Conservation (phyloP, 1,139 yeast species). For the Hansenula lynferdii region DNA sequence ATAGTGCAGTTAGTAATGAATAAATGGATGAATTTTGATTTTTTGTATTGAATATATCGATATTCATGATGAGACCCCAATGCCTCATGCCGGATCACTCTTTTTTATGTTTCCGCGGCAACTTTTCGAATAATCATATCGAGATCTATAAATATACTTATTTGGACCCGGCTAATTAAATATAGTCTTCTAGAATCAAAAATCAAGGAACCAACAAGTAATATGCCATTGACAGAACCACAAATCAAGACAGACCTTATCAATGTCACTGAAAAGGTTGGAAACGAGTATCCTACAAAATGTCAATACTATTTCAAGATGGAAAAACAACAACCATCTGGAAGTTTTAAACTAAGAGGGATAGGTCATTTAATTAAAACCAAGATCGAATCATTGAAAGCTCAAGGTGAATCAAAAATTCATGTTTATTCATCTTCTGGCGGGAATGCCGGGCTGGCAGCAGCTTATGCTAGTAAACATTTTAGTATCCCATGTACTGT, state of each 20-base stretch:
- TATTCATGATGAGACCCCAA: no score
- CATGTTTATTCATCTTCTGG: neutral
- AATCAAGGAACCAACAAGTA: no score
- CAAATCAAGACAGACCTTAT: neutral
- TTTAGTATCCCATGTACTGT: neutral
- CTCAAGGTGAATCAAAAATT: neutral
- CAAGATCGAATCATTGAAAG: neutral
- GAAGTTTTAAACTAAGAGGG: neutral
- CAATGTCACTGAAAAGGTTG: neutral
- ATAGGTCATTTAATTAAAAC: neutral
- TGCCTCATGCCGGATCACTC: no score
- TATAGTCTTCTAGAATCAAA: no score
- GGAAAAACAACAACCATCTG: neutral
- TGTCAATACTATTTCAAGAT: neutral
- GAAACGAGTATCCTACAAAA: neutral
- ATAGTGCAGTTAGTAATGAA: neutral
- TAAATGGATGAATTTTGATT: no score
- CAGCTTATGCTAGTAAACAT: neutral
- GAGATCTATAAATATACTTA: no score
- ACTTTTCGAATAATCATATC: no score
- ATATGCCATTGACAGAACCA: no score
- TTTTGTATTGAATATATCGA: no score
- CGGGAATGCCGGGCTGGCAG: slow-evolving; percentile 1
- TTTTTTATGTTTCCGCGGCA: no score
- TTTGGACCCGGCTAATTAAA: no score